Evolutionary conservation across 106 monocot species (phyloP).

Genomic region (Dioscorea alata): DNA sequence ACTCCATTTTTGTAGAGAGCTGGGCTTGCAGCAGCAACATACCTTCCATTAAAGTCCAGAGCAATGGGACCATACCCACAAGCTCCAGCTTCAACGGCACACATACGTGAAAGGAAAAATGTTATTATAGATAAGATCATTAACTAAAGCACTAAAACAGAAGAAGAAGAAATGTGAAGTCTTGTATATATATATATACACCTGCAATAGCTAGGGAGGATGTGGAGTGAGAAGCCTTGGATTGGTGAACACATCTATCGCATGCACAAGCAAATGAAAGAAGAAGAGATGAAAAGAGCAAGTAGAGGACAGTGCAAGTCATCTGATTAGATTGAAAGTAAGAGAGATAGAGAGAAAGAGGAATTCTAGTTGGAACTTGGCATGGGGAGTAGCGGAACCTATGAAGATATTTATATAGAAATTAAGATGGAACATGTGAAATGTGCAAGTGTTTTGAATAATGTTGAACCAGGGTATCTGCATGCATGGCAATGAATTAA

Average conservation of each 20-base stretch:
- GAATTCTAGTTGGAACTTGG: too few relatives aligned
- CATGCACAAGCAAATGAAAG: constrained; percentile 37
- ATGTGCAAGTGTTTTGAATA: too few relatives aligned
- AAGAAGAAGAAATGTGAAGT: not conserved
- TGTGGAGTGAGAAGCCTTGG: constrained; percentile 53
- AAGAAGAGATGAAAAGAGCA: constrained; percentile 16
- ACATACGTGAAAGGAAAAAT: not conserved
- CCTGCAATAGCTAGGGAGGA: constrained; percentile 47
- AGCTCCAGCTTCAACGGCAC: constrained; percentile 40
- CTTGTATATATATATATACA: not conserved
- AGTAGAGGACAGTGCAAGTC: not conserved
- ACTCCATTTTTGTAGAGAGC: constrained; percentile 49
- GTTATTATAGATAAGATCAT: not conserved
- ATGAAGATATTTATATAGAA: too few relatives aligned
- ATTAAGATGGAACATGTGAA: too few relatives aligned
- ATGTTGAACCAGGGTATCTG: too few relatives aligned
- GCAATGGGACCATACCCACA: constrained; percentile 73
- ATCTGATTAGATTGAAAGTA: not conserved
- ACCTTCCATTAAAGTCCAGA: constrained; percentile 37
- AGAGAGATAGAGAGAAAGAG: too few relatives aligned
- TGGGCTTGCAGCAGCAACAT: constrained; percentile 42
- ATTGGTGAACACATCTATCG: constrained; percentile 63
- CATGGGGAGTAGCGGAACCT: too few relatives aligned
- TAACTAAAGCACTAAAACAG: too few relatives aligned
- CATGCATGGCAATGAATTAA: too few relatives aligned